A percentile compares a stretch with the other conserved stretches of the same genome.
phyloP scores from a whole-genome alignment of 75 land plant species.

The Azolla pinnata region DNA sequence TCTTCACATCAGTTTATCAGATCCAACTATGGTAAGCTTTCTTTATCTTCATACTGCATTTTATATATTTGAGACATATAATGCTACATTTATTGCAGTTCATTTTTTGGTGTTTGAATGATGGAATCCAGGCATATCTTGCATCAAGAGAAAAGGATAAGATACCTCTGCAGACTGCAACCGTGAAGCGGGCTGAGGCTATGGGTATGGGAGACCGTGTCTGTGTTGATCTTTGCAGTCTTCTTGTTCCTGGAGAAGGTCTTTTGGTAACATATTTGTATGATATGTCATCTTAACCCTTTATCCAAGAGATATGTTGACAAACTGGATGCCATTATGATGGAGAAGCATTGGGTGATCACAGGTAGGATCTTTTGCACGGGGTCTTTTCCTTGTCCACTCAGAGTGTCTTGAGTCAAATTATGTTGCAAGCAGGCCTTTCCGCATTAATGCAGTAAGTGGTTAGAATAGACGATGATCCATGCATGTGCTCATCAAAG shows the following conservation, averaged over 20 bases:
- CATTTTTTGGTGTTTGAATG: no score
- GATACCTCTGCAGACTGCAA: slow-evolving; percentile 36
- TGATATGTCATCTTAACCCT: slow-evolving; percentile 5
- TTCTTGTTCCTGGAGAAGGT: slow-evolving; percentile 86
- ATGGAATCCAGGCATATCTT: slow-evolving; percentile 53
- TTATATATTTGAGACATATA: not conserved
- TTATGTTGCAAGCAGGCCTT: slow-evolving; percentile 84
- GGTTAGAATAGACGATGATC: no score
- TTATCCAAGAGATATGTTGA: slow-evolving; percentile 1
- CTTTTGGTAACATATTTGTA: no score
- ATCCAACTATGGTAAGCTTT: no score
- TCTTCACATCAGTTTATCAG: no score
- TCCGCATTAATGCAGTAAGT: slow-evolving; percentile 94
- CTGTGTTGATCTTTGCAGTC: slow-evolving; percentile 86
- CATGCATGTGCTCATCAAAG: no score
- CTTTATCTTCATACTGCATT: not conserved
- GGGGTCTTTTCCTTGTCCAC: slow-evolving; percentile 86
- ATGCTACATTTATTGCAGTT: no score
- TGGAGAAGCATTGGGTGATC: not conserved
- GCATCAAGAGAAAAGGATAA: slow-evolving; percentile 22
- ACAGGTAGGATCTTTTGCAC: slow-evolving; percentile 90
- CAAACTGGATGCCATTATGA: not conserved
- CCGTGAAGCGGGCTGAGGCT: slow-evolving; percentile 37
- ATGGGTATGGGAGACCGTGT: slow-evolving; percentile 88
- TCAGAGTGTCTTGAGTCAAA: slow-evolving; percentile 79